Evolutionary conservation across 176 grass and related monocot genomes (phyloP), one percentile per base, ranked within the genome.

Genomic region (Ampelocalamus luodianensis): DNA sequence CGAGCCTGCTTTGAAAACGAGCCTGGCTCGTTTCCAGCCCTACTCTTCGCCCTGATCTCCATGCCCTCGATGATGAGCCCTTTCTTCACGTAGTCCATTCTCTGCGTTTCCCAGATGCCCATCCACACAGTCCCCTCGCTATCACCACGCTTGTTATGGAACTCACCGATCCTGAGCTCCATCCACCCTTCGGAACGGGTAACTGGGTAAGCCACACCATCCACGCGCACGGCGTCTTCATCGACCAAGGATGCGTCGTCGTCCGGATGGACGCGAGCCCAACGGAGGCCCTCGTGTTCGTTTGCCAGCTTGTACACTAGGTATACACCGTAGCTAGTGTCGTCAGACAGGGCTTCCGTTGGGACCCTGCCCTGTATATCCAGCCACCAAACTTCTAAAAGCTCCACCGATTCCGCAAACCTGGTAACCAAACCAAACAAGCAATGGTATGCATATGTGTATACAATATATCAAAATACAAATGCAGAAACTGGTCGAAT

Each of bases 91-190:
- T 54, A 54, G 48, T 46, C 44, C 44, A 24, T 54, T 8, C 45
- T 2, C 0, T 24, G 32, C 49, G 2, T 74, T 4, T 74, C 71
- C 5, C 3, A 54, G 16, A 74, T 5, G 1, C 4, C 3, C 27
- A 46, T 3, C 0, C 1, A 43, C 42, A 74, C 71, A 29, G 27
- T 18, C 22, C 37, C 48, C 29, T 24, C 68, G 71, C 45, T 51
- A 17, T 14, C n/a, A 10, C 26, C 24, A 51, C 15, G 3, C 6
- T 40, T 10, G 4, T 10, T 16, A 20, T 32, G 2, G n/a, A 73
- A 73, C 45, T 73, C 71, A 51, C 71, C 71, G 24, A 73, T 24
- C 71, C 71, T 32, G 23, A 73, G 71, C 71, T 73, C 71, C 71
- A 73, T 50, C 71, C 71, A 73, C 15, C 71, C 71, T 34, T 73